Evolutionary conservation across 106 monocot species (phyloP), one percentile per base, ranked within the genome.

Genomic region (Platanthera guangdongensis): DNA sequence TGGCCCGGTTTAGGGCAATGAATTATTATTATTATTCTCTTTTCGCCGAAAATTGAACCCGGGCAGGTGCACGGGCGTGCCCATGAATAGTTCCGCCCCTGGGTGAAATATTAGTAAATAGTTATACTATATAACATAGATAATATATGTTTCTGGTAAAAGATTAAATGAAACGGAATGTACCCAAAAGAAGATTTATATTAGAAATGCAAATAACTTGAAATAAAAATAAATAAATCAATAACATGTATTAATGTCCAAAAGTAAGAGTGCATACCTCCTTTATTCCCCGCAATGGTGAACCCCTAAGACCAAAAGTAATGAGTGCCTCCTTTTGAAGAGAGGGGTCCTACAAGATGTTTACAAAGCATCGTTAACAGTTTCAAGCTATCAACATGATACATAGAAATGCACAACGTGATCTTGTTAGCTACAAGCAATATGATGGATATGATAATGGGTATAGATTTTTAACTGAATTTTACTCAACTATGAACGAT

Each of bases 211-310:
- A 45, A 30, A 55, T 32, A 59, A 60, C 14, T 16, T 39, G 59
- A 45, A 3, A 15, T 19, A 48, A 52, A 21, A 67, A 30, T 13
- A 72, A 73, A 12, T 50, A 47, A 73, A 50, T 50, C 39, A 39
- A 39, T 39, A 39, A 71, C 47, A 21, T 51, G 18, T 15, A 49
- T 49, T n/a, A 74, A 51, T 74, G 28, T 74, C 4, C 39, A 30
- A 53, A 22, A 53, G 28, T 74, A 74, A 25, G 52, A 49, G 54
- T 11, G 11, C 47, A 14, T 50, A 85, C 85, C 85, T 85, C 85
- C 57, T 82, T 81, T 78, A 85, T 71, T 78, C 85, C 85, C 59
- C 85, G 85, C 50, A 85, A 85, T 30, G 81, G 78, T 72, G 85
- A 85, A 71, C 85, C 85, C 78, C 72, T 81, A 68, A 85, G 63